Conservation (phyloP, 306 rosid genomes). For the Betula pendula region DNA sequence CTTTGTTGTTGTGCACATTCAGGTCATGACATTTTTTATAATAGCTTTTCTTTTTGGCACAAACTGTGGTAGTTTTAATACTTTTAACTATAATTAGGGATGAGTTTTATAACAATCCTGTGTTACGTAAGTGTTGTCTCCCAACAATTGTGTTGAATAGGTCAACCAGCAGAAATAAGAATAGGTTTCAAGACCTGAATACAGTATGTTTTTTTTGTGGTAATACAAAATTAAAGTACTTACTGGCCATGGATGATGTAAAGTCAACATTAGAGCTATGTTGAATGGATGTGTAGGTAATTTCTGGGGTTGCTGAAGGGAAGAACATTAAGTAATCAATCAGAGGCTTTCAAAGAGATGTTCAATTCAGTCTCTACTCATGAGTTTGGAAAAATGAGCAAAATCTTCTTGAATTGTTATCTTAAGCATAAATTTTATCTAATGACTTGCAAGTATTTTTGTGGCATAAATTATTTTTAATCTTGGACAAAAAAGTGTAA, state of each 20-base stretch:
- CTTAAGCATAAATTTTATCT: not conserved
- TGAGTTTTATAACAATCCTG: not conserved
- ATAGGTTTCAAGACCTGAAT: not conserved
- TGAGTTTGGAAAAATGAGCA: not conserved
- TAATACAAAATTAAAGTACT: not conserved
- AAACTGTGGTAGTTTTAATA: not conserved
- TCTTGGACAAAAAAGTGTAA: not conserved
- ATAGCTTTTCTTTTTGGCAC: not conserved
- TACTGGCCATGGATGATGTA: not conserved
- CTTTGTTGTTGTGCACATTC: too few species aligned
- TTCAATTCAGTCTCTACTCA: not conserved
- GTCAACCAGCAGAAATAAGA: not conserved
- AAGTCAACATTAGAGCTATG: not conserved
- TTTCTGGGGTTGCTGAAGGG: not conserved
- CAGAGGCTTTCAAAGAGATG: not conserved
- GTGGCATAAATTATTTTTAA: not conserved
- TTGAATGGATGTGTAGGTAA: not conserved
- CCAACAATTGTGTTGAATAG: not conserved
- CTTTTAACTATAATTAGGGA: not conserved
- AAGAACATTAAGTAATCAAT: not conserved
- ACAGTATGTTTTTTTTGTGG: not conserved
- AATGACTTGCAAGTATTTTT: not conserved
- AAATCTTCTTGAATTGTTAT: not conserved
- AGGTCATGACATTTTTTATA: too few species aligned
- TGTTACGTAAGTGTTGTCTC: not conserved